Evolutionary conservation across 1,284 basidiomycete genomes (phyloP).

Genomic region (Ustilago vetiveriae): DNA sequence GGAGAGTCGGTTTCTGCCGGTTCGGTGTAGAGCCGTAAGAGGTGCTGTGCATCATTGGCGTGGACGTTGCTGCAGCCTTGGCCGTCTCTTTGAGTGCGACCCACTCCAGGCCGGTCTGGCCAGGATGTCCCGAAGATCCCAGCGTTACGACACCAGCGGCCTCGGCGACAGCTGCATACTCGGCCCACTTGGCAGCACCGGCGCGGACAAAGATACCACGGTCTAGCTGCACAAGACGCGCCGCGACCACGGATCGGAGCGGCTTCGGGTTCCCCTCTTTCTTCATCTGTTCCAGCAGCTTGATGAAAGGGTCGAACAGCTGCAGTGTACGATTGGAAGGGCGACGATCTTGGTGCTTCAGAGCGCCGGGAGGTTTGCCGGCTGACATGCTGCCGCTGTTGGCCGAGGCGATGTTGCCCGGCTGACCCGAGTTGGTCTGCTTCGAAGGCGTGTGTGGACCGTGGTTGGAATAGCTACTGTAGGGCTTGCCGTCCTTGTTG

Average conservation of each 20-base stretch:
- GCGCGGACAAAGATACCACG: conserved; percentile 49
- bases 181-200: conserved; percentile 53
- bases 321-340: conserved; percentile 37
- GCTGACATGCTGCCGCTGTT: conserved; percentile 1
- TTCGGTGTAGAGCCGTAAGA: conserved; percentile 13
- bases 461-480: conserved; percentile 29
- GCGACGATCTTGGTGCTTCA: conserved; percentile 25
- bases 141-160: conserved; percentile 55
- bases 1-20: conserved; percentile 17
- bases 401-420: conserved; percentile 1
- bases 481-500: conserved; percentile 47
- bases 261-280: conserved; percentile 53
- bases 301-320: conserved; percentile 54
- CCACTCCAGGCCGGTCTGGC: conserved; percentile 54
- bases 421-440: too few species aligned
- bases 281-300: conserved; percentile 44
- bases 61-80: conserved; percentile 15
- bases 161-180: conserved; percentile 56
- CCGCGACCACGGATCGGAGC: conserved; percentile 45
- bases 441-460: conserved; percentile 30
- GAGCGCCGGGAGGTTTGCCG: conserved; percentile 24
- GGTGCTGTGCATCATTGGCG: conserved; percentile 22
- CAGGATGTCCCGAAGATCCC: conserved; percentile 38
- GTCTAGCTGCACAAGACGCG: conserved; percentile 36
- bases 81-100: conserved; percentile 40